Evolutionary conservation across 2,329 filamentous ascomycete species (phyloP).

Genomic region (Scedosporium minutisporum): DNA sequence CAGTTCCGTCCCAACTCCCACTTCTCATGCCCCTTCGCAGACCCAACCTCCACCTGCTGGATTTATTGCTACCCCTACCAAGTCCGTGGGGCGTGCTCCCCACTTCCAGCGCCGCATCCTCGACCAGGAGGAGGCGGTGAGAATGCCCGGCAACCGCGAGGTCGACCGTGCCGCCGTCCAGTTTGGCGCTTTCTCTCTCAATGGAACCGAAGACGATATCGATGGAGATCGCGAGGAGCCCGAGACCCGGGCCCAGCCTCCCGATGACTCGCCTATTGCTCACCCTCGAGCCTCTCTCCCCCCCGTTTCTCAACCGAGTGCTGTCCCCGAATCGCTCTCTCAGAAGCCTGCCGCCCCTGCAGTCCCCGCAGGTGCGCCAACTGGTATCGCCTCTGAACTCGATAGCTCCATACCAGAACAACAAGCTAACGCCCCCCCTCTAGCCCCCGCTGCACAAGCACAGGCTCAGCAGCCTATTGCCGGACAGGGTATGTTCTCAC

Average conservation of each 20-base stretch:
- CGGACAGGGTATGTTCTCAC: conserved; percentile 1
- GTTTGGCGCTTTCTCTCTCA: conserved; percentile 90
- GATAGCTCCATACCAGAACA: not conserved
- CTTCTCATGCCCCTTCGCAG: conserved; percentile 55
- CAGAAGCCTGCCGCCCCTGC: conserved; percentile 44
- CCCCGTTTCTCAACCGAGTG: conserved; percentile 50
- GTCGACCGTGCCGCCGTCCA: conserved; percentile 89
- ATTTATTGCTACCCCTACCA: conserved; percentile 75
- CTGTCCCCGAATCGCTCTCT: conserved; percentile 45
- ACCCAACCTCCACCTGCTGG: conserved; percentile 42
- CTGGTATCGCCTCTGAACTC: not conserved
- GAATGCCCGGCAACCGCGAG: conserved; percentile 95
- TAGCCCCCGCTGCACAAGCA: conserved; percentile 13
- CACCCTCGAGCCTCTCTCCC: conserved; percentile 74
- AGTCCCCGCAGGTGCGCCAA: conserved; percentile 25
- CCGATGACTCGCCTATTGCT: conserved; percentile 81
- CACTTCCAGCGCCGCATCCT: conserved; percentile 63
- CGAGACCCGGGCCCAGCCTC: conserved; percentile 87
- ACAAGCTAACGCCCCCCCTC: conserved; percentile 6
- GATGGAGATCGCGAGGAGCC: conserved; percentile 92
- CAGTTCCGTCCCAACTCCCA: conserved; percentile 55
- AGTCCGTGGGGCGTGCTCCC: conserved; percentile 26
- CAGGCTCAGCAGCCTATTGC: conserved; percentile 17
- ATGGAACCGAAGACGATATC: conserved; percentile 75
- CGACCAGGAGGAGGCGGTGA: conserved; percentile 94